Evolutionary conservation across 2,329 filamentous ascomycete genomes (phyloP).

Genomic region (Aspergillus flavus): DNA sequence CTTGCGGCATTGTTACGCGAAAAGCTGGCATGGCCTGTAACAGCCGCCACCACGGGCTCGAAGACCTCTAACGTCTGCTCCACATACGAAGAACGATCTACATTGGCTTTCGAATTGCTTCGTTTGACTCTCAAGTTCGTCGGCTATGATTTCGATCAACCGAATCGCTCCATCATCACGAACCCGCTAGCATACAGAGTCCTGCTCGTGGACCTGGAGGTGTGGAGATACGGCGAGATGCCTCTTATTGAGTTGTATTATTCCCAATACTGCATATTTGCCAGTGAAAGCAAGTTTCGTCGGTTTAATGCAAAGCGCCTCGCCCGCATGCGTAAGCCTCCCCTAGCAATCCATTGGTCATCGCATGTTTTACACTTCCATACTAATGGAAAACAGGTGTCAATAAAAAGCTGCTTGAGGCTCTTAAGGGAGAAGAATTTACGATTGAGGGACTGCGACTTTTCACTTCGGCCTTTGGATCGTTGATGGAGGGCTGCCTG

Average conservation of each 20-base stretch:
- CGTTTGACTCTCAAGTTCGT: conserved; percentile 81
- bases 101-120: conserved; percentile 64
- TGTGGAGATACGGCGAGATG: conserved; percentile 80
- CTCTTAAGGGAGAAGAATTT: conserved; percentile 82
- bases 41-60: conserved; percentile 43
- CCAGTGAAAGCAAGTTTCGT: conserved; percentile 85
- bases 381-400: conserved; percentile 62
- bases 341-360: background rate
- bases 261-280: conserved; percentile 85
- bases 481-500: conserved; percentile 76
- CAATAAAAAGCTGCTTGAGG: conserved; percentile 85
- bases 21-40: conserved; percentile 60
- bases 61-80: conserved; percentile 41
- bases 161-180: conserved; percentile 87
- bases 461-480: conserved; percentile 78
- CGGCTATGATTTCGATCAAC: conserved; percentile 78
- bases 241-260: conserved; percentile 88
- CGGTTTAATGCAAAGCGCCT: conserved; percentile 88
- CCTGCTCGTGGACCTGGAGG: conserved; percentile 86
- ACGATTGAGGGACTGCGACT: conserved; percentile 70
- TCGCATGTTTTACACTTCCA: background rate
- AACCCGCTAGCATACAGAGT: conserved; percentile 94
- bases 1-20: conserved; percentile 80
- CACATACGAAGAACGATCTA: conserved; percentile 51
- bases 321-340: conserved; percentile 80